Conservation (phyloP, 176 grass and related monocot genomes). For the Bolboschoenus planiculmis region DNA sequence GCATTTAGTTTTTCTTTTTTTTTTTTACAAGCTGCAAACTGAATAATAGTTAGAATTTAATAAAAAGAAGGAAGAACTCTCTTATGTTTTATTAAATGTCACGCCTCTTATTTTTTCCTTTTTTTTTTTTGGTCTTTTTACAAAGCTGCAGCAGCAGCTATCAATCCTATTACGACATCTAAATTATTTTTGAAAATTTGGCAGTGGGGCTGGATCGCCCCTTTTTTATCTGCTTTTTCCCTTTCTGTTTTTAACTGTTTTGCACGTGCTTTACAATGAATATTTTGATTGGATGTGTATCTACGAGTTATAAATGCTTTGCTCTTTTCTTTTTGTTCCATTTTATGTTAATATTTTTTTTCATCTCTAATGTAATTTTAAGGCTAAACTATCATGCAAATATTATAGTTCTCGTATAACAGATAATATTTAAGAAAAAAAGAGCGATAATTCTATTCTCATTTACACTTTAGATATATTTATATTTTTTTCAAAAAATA, state of each 20-base stretch:
- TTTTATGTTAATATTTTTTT: neutral
- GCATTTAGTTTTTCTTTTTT: conserved; percentile 2
- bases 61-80: neutral
- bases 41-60: neutral
- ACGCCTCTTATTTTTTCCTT: too few species aligned
- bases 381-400: neutral
- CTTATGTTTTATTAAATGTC: neutral
- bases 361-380: neutral
- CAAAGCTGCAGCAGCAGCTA: too few species aligned
- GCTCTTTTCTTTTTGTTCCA: neutral
- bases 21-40: neutral
- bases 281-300: neutral
- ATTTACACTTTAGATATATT: too few species aligned
- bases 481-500: too few species aligned
- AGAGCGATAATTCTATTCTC: too few species aligned
- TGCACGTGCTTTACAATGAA: neutral
- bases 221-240: neutral
- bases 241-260: neutral
- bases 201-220: too few species aligned
- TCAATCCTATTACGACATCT: too few species aligned
- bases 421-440: too few species aligned
- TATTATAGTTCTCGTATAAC: neutral
- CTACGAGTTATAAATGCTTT: neutral
- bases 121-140: too few species aligned
- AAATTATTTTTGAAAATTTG: too few species aligned